Evolutionary conservation across 495 filamentous ascomycete species (phyloP).

Genomic region (Penicillium dipodomyicola): DNA sequence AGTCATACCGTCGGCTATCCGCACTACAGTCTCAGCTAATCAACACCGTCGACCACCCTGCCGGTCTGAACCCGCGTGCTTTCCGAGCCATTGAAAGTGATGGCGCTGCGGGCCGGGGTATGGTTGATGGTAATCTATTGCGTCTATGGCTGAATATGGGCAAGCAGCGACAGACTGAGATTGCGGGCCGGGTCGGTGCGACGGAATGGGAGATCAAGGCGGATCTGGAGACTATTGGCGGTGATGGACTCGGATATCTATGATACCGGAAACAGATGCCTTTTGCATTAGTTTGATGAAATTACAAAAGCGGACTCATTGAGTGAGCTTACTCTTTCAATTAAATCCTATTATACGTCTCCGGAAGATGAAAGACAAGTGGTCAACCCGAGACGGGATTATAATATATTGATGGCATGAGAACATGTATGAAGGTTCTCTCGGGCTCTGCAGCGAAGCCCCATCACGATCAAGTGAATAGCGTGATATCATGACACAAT

Average conservation of each 20-base stretch:
- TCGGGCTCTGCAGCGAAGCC: constrained; percentile 1
- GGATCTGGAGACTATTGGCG: constrained; percentile 60
- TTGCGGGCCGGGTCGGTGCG: constrained; percentile 61
- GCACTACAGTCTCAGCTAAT: constrained; percentile 78
- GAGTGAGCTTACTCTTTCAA: neutral
- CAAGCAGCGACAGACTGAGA: constrained; percentile 64
- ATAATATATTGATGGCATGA: constrained; percentile 13
- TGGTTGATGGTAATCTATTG: constrained; percentile 61
- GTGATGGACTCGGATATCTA: constrained; percentile 55
- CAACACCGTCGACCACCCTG: constrained; percentile 69
- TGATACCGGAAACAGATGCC: constrained; percentile 18
- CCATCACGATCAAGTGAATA: constrained; percentile 19
- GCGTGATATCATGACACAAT: constrained; percentile 35
- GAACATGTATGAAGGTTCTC: constrained; percentile 9
- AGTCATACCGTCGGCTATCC: constrained; percentile 76
- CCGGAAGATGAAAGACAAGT: neutral
- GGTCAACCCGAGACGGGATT: constrained; percentile 3
- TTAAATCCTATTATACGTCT: neutral
- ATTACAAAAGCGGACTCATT: neutral
- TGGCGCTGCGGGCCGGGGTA: constrained; percentile 51
- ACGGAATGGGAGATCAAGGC: constrained; percentile 56
- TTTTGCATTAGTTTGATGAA: neutral
- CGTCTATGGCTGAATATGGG: constrained; percentile 69
- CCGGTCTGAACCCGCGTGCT: constrained; percentile 77
- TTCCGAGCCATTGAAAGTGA: constrained; percentile 60